phyloP scores from a whole-genome alignment of 495 filamentous ascomycete species.

The Neurospora sp. region DNA sequence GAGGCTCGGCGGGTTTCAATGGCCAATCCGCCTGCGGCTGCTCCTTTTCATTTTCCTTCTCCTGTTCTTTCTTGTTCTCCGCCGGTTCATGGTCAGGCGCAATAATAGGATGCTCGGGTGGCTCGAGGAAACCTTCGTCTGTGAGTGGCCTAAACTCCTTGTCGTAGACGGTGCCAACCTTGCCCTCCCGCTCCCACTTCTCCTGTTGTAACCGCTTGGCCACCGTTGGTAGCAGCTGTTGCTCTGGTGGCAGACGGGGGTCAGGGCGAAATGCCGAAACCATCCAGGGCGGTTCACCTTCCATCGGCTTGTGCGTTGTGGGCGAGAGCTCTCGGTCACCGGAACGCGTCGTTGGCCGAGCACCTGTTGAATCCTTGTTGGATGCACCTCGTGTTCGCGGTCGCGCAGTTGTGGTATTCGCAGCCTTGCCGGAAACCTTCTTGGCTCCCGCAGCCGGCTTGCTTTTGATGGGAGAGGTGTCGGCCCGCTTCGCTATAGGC shows the following conservation, averaged over 20 bases:
- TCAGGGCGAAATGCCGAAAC: conserved; percentile 92
- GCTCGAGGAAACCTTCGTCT: conserved; percentile 39
- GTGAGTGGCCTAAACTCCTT: conserved; percentile 72
- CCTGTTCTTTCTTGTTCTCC: conserved; percentile 13
- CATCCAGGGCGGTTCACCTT: conserved; percentile 95
- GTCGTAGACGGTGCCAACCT: conserved; percentile 71
- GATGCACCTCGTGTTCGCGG: conserved; percentile 53
- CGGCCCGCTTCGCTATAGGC: conserved; percentile 31
- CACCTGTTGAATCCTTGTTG: conserved; percentile 43
- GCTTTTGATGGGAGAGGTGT: conserved; percentile 39
- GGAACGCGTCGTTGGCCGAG: conserved; percentile 42
- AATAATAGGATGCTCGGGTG: conserved; percentile 24
- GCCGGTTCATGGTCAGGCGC: conserved; percentile 4
- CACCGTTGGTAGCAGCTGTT: conserved; percentile 90
- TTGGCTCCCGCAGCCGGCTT: conserved; percentile 15
- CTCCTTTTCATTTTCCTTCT: conserved; percentile 29
- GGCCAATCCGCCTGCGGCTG: conserved; percentile 35
- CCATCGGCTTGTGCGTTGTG: conserved; percentile 56
- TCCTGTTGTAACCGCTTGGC: conserved; percentile 87
- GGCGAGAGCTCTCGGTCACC: conserved; percentile 39
- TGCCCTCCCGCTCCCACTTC: conserved; percentile 87
- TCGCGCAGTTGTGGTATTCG: conserved; percentile 35
- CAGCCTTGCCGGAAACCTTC: conserved; percentile 34
- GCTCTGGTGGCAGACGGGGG: conserved; percentile 84
- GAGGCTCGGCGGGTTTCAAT: conserved; percentile 28